Evolutionary conservation across 2,329 filamentous ascomycete species (phyloP).

Genomic region (Arachnomyces sp.): DNA sequence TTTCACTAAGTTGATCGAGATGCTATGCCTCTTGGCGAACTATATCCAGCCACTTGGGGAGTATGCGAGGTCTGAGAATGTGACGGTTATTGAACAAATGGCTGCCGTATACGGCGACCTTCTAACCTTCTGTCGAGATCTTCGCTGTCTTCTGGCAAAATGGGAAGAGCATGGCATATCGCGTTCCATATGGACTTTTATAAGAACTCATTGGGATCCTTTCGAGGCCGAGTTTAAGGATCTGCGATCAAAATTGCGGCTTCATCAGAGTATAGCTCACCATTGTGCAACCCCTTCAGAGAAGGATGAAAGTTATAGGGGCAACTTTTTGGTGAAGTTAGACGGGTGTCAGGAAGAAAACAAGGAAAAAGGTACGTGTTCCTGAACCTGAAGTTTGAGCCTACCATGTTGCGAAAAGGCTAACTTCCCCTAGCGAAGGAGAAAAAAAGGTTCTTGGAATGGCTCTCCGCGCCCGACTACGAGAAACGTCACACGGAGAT

Average conservation of each 20-base stretch:
- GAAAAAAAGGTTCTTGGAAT: background rate
- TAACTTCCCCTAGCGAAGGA: background rate
- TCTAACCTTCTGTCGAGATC: slow-evolving; percentile 1
- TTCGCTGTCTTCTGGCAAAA: background rate
- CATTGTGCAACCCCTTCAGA: background rate
- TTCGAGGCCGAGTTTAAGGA: background rate
- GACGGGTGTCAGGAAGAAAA: background rate
- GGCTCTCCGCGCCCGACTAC: slow-evolving; percentile 2
- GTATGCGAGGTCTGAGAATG: background rate
- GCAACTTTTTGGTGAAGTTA: too few species aligned
- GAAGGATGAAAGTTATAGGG: background rate
- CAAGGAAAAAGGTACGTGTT: background rate
- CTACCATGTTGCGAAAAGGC: background rate
- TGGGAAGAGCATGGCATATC: background rate
- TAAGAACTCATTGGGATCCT: background rate
- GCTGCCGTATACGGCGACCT: background rate
- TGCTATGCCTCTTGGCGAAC: background rate
- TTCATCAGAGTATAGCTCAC: background rate
- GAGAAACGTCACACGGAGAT: slow-evolving; percentile 2
- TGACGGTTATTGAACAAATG: background rate
- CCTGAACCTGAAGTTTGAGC: background rate
- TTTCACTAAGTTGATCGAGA: slow-evolving; percentile 1
- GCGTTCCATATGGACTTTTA: background rate
- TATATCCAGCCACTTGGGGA: background rate
- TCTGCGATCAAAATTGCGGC: background rate